Evolutionary conservation across 345 rosid species (phyloP).

Genomic region (Excoecaria agallocha): DNA sequence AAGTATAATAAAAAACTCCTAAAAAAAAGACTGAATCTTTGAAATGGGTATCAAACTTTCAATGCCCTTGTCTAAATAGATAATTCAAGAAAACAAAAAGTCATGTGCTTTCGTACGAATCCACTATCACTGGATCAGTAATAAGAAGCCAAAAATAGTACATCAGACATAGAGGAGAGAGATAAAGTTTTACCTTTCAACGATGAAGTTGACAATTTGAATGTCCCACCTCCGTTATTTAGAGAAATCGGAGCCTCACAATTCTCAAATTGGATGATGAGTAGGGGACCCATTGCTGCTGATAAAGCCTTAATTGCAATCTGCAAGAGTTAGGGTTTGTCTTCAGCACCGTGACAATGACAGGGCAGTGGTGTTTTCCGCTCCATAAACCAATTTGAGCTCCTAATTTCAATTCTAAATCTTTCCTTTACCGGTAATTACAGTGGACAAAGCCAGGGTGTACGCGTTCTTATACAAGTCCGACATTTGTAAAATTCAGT

Average conservation of each 20-base stretch:
- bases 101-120: too few species aligned
- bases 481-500: too few species aligned
- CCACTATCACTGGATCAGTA: neutral
- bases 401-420: too few species aligned
- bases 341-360: too few species aligned
- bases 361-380: too few species aligned
- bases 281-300: neutral
- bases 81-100: neutral
- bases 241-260: neutral
- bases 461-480: too few species aligned
- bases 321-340: neutral
- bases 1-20: neutral
- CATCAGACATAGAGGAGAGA: neutral
- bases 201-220: neutral
- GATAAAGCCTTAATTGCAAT: neutral
- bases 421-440: too few species aligned
- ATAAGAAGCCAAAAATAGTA: neutral
- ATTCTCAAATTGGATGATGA: neutral
- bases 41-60: neutral
- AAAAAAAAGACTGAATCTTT: neutral
- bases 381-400: too few species aligned
- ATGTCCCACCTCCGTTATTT: conserved; percentile 1
- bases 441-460: too few species aligned
- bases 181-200: neutral
- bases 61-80: neutral